Percentiles rank a stretch among this genome's conserved stretches.
These are phyloP conservation scores for Triticum urartu DNA, from an alignment of 176 grass and related monocot genomes.

Conservation along the genomic window DNA sequence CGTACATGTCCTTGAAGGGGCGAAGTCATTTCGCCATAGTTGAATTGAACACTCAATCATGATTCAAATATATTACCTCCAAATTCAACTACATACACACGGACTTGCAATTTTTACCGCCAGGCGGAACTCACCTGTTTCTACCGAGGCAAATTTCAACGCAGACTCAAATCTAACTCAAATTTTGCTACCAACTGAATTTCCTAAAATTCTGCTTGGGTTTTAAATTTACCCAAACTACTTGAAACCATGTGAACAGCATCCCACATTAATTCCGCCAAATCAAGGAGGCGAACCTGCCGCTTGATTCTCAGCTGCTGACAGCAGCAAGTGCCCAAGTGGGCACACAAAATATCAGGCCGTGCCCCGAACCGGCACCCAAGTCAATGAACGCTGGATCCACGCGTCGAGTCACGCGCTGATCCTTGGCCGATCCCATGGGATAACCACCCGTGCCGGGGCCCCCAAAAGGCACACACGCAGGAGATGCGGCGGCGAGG, in stretches of 20 bases:
- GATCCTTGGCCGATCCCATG: conserved; percentile 53
- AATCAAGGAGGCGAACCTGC: not conserved
- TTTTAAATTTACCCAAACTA: not conserved
- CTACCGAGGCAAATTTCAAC: not conserved
- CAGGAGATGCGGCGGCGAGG: conserved; percentile 61
- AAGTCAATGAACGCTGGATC: not conserved
- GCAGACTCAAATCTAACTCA: not conserved
- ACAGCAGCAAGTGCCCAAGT: not conserved
- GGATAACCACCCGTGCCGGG: not conserved
- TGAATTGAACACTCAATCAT: no score
- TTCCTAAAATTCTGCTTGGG: not conserved
- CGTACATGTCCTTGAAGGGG: no score
- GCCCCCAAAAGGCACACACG: not conserved
- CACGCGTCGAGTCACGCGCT: not conserved
- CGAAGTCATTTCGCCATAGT: no score
- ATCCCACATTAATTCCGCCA: not conserved
- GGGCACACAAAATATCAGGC: not conserved
- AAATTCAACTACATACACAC: not conserved
- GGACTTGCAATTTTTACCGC: not conserved
- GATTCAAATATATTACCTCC: no score
- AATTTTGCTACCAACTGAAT: not conserved
- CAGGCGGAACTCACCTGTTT: not conserved
- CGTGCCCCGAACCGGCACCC: not conserved
- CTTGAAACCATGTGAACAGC: not conserved
- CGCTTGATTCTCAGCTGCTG: not conserved